These are phyloP conservation scores for Westerdykella aurantiaca DNA, from an alignment of 2,329 filamentous ascomycete genomes.

Conservation along the genomic window DNA sequence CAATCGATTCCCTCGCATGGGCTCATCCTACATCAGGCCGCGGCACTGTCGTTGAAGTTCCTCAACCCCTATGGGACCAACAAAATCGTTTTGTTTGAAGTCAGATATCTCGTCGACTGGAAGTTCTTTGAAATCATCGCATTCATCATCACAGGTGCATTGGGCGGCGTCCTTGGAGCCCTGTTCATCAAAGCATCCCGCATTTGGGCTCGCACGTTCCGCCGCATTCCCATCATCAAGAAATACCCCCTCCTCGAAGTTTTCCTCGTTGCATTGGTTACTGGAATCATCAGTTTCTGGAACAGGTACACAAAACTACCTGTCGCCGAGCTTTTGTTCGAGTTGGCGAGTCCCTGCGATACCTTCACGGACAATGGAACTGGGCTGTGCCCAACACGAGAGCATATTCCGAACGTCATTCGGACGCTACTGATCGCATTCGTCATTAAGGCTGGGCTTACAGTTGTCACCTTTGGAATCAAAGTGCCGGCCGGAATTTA, in stretches of 20 bases:
- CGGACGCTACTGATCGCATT: constrained; percentile 69
- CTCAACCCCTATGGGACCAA: constrained; percentile 92
- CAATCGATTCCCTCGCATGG: neutral
- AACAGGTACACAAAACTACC: constrained; percentile 83
- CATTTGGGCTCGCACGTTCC: constrained; percentile 83
- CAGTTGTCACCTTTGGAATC: constrained; percentile 87
- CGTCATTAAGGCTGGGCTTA: constrained; percentile 82
- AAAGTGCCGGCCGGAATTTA: constrained; percentile 97
- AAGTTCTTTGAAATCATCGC: constrained; percentile 81
- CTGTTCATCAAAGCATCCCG: constrained; percentile 95
- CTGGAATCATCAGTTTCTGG: constrained; percentile 86
- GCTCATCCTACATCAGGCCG: constrained; percentile 41
- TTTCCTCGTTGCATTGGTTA: constrained; percentile 75
- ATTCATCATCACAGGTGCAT: constrained; percentile 78
- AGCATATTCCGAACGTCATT: constrained; percentile 75
- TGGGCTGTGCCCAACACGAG: constrained; percentile 70
- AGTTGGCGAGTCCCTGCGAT: constrained; percentile 83
- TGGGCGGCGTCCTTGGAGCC: constrained; percentile 80
- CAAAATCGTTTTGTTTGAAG: constrained; percentile 95
- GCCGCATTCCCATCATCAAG: constrained; percentile 75
- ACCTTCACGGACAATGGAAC: constrained; percentile 59
- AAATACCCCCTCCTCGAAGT: constrained; percentile 81
- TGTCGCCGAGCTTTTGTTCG: constrained; percentile 84
- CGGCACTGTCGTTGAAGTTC: constrained; percentile 87
- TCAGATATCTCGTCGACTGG: constrained; percentile 88